Evolutionary conservation across 257 asterid species (phyloP), one percentile per base, ranked within the genome.

Genomic region (Nyctanthes arbortristis): DNA sequence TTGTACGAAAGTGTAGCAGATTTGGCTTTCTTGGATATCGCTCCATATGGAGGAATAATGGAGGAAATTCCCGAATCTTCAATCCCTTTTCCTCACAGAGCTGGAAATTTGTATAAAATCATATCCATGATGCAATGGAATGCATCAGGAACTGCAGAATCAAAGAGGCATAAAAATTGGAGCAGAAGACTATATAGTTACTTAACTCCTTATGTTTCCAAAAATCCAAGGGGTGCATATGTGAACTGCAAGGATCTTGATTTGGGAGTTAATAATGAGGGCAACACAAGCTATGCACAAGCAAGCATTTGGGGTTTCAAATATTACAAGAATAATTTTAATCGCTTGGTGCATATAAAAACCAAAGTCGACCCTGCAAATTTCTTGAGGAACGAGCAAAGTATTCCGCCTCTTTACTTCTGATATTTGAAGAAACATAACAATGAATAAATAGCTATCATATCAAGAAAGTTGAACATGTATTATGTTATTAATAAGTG

Each of bases 31-130:
- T n/a, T n/a, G n/a, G n/a, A n/a, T n/a, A n/a, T n/a, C n/a, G n/a
- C n/a, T n/a, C n/a, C n/a, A n/a, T n/a, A n/a, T 2, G 82, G 79
- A 1, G 82, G 82, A 16, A 64, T 56, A 47, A 73, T 78, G 83
- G 55, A 18, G 0, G 74, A 74, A 11, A 74, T 78, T 31, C 33
- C 79, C 2, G 71, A 54, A 31, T 73, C 61, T 4, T 49, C 72
- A 6, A 22, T 74, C 20, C 78, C 84, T 2, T 79, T 75, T 7
- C 81, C 84, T 5, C 84, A 75, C 5, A 37, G 84, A 24, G 68
- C 66, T 7, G 78, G 80, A 0, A 79, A 49, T 57, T 18, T 79
- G 30, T 79, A 70, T 57, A 56, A 54, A 33, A 56, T 79, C 18
- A 72, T 71, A 25, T n/a, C 74, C 6, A 5, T 25, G 24, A 62